Percentiles rank a stretch among this genome's conserved stretches.
These are phyloP conservation scores for Lenzites betulinus DNA, from an alignment of 768 basidiomycete genomes.

Conservation along the genomic window DNA sequence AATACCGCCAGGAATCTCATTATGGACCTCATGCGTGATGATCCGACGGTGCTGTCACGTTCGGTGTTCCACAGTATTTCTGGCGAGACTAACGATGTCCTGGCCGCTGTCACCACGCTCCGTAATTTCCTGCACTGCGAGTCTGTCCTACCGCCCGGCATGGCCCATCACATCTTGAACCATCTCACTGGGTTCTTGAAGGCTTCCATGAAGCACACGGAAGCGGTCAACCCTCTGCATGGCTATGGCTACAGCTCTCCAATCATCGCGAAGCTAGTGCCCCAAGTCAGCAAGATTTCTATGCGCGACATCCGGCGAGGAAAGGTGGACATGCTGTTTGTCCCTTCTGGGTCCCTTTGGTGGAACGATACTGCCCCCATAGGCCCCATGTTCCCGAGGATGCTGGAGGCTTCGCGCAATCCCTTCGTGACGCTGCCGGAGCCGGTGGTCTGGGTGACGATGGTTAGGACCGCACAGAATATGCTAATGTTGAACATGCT, in stretches of 20 bases:
- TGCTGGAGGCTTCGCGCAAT: constrained; percentile 29
- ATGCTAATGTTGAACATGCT: constrained; percentile 65
- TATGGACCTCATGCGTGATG: constrained; percentile 72
- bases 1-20: constrained; percentile 57
- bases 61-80: constrained; percentile 62
- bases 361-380: constrained; percentile 56
- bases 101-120: constrained; percentile 51
- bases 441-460: constrained; percentile 53
- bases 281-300: constrained; percentile 72
- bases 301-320: constrained; percentile 71
- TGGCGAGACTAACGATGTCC: constrained; percentile 49
- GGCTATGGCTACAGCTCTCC: constrained; percentile 59
- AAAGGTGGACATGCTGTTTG: constrained; percentile 66
- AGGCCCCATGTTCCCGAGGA: constrained; percentile 63
- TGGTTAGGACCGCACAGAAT: constrained; percentile 73
- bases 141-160: constrained; percentile 57
- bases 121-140: constrained; percentile 61
- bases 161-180: constrained; percentile 70
- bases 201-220: constrained; percentile 45
- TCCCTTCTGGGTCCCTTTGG: constrained; percentile 75
- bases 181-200: constrained; percentile 71
- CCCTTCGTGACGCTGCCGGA: constrained; percentile 38
- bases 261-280: constrained; percentile 56
- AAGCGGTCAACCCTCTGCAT: constrained; percentile 44
- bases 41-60: constrained; percentile 65